A percentile compares a stretch with the other conserved stretches of the same genome.
Conservation (phyloP, 176 grass and related monocot species). For the Pontederia paniculata region DNA sequence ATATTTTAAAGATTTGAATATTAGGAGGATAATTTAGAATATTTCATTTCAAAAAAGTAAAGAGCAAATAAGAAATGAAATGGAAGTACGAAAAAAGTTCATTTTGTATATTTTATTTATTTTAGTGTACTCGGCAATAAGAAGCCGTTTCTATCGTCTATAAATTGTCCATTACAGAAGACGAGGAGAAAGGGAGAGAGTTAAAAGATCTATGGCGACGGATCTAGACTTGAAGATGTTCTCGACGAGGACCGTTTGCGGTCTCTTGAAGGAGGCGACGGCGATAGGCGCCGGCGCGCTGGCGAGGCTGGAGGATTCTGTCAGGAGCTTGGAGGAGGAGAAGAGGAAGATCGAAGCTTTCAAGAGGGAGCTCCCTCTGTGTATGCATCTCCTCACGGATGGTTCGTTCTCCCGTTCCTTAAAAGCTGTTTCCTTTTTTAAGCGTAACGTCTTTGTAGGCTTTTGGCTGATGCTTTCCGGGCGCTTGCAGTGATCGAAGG, state of each 20-base stretch:
- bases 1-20: too few relatives aligned
- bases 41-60: too few relatives aligned
- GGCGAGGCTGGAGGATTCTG: conserved; percentile 48
- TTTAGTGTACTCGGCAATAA: too few relatives aligned
- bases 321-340: conserved; percentile 55
- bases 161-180: too few relatives aligned
- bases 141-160: too few relatives aligned
- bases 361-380: conserved; percentile 61
- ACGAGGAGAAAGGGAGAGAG: neutral
- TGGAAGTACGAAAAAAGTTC: too few relatives aligned
- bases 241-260: conserved; percentile 29
- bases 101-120: too few relatives aligned
- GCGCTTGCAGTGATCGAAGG: conserved; percentile 47
- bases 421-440: too few relatives aligned
- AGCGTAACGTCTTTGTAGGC: too few relatives aligned
- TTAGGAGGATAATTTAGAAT: too few relatives aligned
- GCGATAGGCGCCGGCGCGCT: conserved; percentile 18
- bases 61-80: too few relatives aligned
- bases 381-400: conserved; percentile 55
- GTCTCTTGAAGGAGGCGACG: conserved; percentile 29
- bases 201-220: neutral
- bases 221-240: conserved; percentile 27
- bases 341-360: conserved; percentile 80
- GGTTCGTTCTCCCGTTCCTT: conserved; percentile 22
- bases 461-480: too few relatives aligned